These are phyloP conservation scores for Aspergillus sp. DNA, from an alignment of 2,329 filamentous ascomycete genomes.

Conservation along the genomic window DNA sequence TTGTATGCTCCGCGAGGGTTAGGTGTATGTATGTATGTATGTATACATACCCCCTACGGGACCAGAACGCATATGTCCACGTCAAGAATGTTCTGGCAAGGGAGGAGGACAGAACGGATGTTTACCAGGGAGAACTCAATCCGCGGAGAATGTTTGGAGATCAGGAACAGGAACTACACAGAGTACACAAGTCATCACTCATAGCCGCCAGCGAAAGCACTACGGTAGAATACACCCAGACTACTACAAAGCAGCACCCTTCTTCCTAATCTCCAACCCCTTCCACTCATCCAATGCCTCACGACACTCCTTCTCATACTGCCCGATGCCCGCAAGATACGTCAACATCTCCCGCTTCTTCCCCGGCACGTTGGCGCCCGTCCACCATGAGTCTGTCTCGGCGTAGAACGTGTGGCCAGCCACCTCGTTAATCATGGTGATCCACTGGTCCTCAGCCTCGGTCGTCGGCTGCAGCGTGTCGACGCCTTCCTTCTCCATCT, in stretches of 20 bases:
- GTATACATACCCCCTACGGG: too few species aligned
- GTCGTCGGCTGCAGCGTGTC: not conserved
- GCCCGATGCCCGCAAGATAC: conserved; percentile 17
- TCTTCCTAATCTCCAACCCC: not conserved
- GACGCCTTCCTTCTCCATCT: conserved; percentile 13
- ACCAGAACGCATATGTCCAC: too few species aligned
- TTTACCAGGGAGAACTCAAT: too few species aligned
- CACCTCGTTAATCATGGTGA: not conserved
- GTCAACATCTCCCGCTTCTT: conserved; percentile 52
- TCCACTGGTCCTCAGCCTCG: not conserved
- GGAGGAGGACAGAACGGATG: too few species aligned
- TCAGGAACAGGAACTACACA: too few species aligned
- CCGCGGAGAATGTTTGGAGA: too few species aligned
- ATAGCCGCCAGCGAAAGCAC: too few species aligned
- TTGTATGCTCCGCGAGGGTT: too few species aligned
- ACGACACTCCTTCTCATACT: not conserved
- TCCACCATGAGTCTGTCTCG: conserved; percentile 42
- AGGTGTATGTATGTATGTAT: too few species aligned
- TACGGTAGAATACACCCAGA: too few species aligned
- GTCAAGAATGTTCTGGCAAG: too few species aligned
- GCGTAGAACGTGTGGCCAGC: not conserved
- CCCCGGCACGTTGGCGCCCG: conserved; percentile 54
- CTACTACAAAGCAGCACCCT: not conserved
- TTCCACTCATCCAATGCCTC: not conserved
- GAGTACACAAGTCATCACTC: not conserved